A percentile compares a stretch with the other conserved stretches of the same genome.
Conservation (phyloP, 306 rosid genomes). For the Oxytropis ochrocephala region DNA sequence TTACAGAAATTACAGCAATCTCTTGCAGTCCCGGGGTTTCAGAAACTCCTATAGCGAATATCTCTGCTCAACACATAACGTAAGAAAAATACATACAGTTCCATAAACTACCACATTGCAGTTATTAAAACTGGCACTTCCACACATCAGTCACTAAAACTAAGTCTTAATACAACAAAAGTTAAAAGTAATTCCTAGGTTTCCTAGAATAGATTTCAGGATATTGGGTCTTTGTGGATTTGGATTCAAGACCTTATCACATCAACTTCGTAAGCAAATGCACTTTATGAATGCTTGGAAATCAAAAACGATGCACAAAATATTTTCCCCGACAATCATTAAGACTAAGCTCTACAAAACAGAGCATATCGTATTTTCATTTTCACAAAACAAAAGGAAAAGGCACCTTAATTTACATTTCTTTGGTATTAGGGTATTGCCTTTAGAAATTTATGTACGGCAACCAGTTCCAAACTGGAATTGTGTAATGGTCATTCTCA, state of each 20-base stretch:
- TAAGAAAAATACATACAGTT: neutral
- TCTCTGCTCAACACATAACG: neutral
- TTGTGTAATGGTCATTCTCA: neutral
- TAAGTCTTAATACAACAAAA: neutral
- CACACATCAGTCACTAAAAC: neutral
- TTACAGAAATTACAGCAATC: neutral
- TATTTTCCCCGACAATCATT: neutral
- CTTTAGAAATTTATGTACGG: neutral
- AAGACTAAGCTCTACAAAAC: neutral
- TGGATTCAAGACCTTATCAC: neutral
- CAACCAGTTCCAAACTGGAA: neutral
- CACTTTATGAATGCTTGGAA: constrained; percentile 1
- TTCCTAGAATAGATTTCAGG: neutral
- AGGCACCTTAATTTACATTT: neutral
- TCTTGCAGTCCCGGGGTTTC: neutral
- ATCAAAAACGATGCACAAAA: neutral
- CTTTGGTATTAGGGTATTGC: neutral
- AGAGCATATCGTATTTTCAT: neutral
- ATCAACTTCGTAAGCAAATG: neutral
- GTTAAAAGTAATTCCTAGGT: neutral
- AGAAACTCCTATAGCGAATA: neutral
- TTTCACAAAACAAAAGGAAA: neutral
- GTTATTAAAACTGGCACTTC: neutral
- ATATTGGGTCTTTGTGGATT: neutral
- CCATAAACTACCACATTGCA: neutral